A percentile compares a stretch with the other conserved stretches of the same genome.
Conservation (phyloP, 164 flowering plant species). For the Nelumbo lutea region DNA sequence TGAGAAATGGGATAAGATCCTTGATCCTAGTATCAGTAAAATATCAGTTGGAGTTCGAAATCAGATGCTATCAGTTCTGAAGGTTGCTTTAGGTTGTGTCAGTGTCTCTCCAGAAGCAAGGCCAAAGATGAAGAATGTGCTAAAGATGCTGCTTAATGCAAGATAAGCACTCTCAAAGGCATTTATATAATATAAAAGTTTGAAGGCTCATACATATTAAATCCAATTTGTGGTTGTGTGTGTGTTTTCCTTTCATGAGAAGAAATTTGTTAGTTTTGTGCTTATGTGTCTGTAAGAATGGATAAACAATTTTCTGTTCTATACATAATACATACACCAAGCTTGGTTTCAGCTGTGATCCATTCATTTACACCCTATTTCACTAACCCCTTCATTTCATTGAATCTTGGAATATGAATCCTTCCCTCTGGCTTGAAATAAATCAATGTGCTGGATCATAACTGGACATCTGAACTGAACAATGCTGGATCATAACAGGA, state of each 20-base stretch:
- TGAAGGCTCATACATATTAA: too few relatives aligned
- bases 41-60: constrained; percentile 35
- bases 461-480: too few relatives aligned
- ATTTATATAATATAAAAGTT: too few relatives aligned
- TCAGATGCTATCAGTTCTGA: constrained; percentile 67
- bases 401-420: too few relatives aligned
- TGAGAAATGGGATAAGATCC: constrained; percentile 45
- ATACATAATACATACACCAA: background rate
- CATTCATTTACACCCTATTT: background rate
- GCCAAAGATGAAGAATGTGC: constrained; percentile 63
- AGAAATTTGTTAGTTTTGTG: background rate
- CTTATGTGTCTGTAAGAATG: background rate
- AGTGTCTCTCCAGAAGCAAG: constrained; percentile 52
- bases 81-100: constrained; percentile 60
- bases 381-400: too few relatives aligned
- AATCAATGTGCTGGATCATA: too few relatives aligned
- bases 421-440: too few relatives aligned
- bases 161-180: constrained; percentile 18
- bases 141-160: constrained; percentile 62
- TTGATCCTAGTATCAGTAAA: constrained; percentile 44
- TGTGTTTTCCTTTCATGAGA: background rate
- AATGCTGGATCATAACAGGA: too few relatives aligned
- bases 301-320: background rate
- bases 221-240: too few relatives aligned
- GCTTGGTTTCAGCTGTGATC: background rate